A percentile compares a stretch with the other conserved stretches of the same genome.
phyloP scores from a whole-genome alignment of 2,329 filamentous ascomycete genomes.

The Cadophora gregata region DNA sequence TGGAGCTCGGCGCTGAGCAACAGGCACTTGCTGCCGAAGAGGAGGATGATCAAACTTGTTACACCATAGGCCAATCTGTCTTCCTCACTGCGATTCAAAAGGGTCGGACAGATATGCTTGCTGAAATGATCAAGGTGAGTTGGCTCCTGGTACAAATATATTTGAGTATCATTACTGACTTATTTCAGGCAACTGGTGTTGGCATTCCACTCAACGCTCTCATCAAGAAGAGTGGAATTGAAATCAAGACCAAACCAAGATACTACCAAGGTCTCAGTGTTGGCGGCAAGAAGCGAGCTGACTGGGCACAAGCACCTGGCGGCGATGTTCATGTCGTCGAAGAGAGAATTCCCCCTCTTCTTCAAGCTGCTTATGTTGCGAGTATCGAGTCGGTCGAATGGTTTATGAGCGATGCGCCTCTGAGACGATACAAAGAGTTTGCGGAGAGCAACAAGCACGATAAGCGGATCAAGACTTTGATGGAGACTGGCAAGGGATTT shows the following conservation, averaged over 20 bases:
- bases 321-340: slow-evolving; percentile 52
- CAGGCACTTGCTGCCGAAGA: slow-evolving; percentile 37
- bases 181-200: slow-evolving; percentile 58
- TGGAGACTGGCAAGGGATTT: slow-evolving; percentile 64
- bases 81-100: slow-evolving; percentile 53
- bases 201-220: slow-evolving; percentile 73
- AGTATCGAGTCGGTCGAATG: slow-evolving; percentile 76
- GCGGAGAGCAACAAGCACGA: slow-evolving; percentile 66
- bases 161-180: neutral
- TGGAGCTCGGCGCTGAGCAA: slow-evolving; percentile 38
- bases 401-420: slow-evolving; percentile 75
- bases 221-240: slow-evolving; percentile 67
- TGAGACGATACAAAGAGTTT: slow-evolving; percentile 72
- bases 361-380: slow-evolving; percentile 61
- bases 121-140: slow-evolving; percentile 63
- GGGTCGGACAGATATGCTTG: slow-evolving; percentile 63
- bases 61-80: slow-evolving; percentile 38
- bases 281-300: slow-evolving; percentile 73
- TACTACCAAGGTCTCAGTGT: slow-evolving; percentile 81
- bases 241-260: slow-evolving; percentile 67
- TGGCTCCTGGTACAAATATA: neutral
- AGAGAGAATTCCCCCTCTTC: slow-evolving; percentile 60
- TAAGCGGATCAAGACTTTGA: slow-evolving; percentile 65
- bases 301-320: slow-evolving; percentile 75
- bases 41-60: slow-evolving; percentile 39